These are phyloP conservation scores for Penicillium rolfsii DNA, from an alignment of 2,329 filamentous ascomycete species.

Conservation along the genomic window DNA sequence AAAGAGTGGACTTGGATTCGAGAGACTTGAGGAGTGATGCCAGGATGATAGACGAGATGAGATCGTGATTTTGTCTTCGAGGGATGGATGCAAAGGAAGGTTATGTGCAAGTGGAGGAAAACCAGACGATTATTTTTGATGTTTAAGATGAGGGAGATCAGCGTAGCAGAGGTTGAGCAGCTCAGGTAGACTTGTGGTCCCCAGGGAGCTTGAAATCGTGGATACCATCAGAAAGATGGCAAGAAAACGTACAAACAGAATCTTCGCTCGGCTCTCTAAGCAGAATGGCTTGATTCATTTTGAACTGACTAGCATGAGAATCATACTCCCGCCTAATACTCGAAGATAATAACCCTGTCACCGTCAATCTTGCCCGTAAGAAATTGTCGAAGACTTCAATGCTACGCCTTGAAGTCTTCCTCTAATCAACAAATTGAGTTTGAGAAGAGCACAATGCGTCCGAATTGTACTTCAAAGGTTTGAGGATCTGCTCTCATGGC, in stretches of 20 bases:
- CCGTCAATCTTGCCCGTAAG: background rate
- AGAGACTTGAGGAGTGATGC: background rate
- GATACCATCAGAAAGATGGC: background rate
- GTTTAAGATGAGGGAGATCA: background rate
- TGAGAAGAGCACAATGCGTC: background rate
- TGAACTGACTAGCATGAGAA: no score
- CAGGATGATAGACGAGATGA: background rate
- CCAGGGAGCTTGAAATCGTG: no score
- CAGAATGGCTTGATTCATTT: background rate
- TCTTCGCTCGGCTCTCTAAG: background rate
- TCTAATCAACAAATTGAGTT: background rate
- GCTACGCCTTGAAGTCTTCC: background rate
- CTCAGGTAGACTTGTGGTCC: background rate
- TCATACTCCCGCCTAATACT: background rate
- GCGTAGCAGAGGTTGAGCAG: background rate
- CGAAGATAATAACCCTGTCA: background rate
- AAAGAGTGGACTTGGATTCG: background rate
- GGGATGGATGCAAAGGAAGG: background rate
- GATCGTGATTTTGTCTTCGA: background rate
- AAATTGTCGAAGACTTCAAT: background rate
- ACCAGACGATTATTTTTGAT: background rate
- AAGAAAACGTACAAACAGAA: background rate
- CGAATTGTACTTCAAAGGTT: background rate
- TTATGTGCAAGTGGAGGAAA: background rate
- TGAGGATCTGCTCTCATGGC: background rate